Percentiles rank a stretch among this genome's conserved stretches.
phyloP scores from a whole-genome alignment of 257 asterid genomes.

The Linderniella brevidens region DNA sequence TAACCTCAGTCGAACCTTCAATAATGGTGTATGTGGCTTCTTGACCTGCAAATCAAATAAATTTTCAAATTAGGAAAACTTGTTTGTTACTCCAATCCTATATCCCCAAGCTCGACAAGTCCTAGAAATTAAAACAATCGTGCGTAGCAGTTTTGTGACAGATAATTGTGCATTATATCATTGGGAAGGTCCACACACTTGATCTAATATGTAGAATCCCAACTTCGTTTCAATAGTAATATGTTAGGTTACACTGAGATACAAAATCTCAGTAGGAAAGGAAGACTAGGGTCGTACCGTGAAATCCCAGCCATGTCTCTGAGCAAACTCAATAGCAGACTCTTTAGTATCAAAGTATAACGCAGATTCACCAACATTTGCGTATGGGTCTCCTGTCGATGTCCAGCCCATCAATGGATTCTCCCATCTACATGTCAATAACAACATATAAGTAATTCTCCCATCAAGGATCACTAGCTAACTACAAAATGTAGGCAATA shows the following conservation, averaged over 20 bases:
- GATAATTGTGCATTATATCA: no score
- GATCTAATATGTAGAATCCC: no score
- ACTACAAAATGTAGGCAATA: no score
- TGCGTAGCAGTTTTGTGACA: background rate
- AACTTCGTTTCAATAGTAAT: background rate
- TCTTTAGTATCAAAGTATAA: constrained; percentile 72
- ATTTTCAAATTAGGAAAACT: constrained; percentile 4
- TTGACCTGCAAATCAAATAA: constrained; percentile 40
- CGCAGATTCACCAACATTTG: constrained; percentile 87
- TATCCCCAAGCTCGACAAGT: background rate
- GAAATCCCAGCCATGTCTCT: constrained; percentile 90
- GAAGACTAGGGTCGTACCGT: constrained; percentile 29
- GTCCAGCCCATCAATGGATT: constrained; percentile 99
- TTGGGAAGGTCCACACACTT: no score
- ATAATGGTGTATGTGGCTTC: constrained; percentile 44
- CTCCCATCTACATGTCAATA: constrained; percentile 65
- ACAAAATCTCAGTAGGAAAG: constrained; percentile 1
- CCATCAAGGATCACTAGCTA: background rate
- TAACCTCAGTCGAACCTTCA: constrained; percentile 33
- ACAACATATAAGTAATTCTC: constrained; percentile 9
- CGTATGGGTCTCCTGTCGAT: constrained; percentile 96
- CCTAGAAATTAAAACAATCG: background rate
- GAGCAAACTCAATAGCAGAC: constrained; percentile 68
- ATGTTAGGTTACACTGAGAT: background rate
- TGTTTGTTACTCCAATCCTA: background rate